Evolutionary conservation across 225 moss, liverwort and hornwort genomes (phyloP), one percentile per base, ranked within the genome.

Genomic region (Neckera pumila): DNA sequence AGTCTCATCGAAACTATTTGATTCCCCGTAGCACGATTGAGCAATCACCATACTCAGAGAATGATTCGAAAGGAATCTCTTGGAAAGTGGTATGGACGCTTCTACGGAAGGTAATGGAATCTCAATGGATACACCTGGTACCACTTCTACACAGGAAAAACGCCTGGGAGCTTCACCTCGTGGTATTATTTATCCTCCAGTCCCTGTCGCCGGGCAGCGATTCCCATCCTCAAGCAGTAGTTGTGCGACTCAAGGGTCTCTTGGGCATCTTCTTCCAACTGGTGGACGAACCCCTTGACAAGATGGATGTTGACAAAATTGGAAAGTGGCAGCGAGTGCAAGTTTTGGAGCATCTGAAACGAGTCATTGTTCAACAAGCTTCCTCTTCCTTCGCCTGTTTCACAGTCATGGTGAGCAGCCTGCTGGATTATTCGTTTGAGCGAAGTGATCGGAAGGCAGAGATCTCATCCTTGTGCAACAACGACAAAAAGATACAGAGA

Each of bases 361-460:
- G 92, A 72, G 95, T 97, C n/a, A 96, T 96, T 53, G 90, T 96
- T 83, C 95, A 96, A 57, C 95, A 95, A 66, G 96, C 96, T 31
- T 93, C 96, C n/a, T 92, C 88, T 76, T 95, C 95, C 86, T 95
- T 91, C 74, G 90, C 95, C 81, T 91, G 92, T 72, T 99, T 97
- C 81, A 96, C 97, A 79, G 88, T 97, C 93, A 96, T 97, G 96
- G 93, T 99, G 80, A 95, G 93, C 91, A 96, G 96, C 85, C 85
- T 97, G 82, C 91, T 99, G 81, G 99, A 99, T 90, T 99, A 92
- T 86, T 96, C 97, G 14, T 99, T 99, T 87, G 96, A 96, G 80
- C 95, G 91, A 83, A 91, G 93, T 84, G 94, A 89, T 85, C 94
- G 88, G 51, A 90, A 92, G 85, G 89, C 93, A 33, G 93, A 91